Conservation (phyloP, 768 basidiomycete species). For the Tricholoma flavovirens region DNA sequence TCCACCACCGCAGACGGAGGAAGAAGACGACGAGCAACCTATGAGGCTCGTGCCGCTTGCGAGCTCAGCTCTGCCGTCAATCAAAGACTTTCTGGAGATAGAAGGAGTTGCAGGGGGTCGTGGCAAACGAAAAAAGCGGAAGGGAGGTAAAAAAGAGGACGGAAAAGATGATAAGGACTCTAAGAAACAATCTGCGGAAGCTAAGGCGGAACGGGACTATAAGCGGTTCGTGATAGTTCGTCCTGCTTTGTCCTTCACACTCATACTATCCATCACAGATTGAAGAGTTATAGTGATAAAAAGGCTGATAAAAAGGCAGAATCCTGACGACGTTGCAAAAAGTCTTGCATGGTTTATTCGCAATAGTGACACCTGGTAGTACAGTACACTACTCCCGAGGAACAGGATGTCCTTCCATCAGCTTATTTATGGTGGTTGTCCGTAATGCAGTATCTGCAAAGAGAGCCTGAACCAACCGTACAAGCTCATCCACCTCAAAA, state of each 20-base stretch:
- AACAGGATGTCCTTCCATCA: slow-evolving; percentile 55
- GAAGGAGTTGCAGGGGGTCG: slow-evolving; percentile 60
- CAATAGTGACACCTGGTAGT: neutral
- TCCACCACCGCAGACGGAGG: slow-evolving; percentile 14
- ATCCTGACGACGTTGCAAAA: neutral
- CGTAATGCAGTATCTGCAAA: slow-evolving; percentile 85
- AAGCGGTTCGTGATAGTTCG: slow-evolving; percentile 36
- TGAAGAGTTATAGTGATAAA: slow-evolving; percentile 40
- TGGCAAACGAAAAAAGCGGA: slow-evolving; percentile 60
- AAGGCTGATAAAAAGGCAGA: slow-evolving; percentile 34
- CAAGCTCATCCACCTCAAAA: slow-evolving; percentile 80
- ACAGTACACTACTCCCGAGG: slow-evolving; percentile 12
- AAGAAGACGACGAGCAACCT: slow-evolving; percentile 35
- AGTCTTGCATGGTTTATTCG: neutral
- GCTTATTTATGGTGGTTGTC: slow-evolving; percentile 73
- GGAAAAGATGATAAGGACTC: slow-evolving; percentile 31
- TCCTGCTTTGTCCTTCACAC: neutral
- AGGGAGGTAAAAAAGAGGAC: slow-evolving; percentile 59
- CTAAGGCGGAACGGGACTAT: slow-evolving; percentile 51
- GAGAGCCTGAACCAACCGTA: slow-evolving; percentile 73
- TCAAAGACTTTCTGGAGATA: slow-evolving; percentile 75
- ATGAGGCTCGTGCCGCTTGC: slow-evolving; percentile 67
- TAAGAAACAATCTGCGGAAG: slow-evolving; percentile 36
- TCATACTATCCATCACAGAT: slow-evolving; percentile 16
- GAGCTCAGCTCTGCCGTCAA: slow-evolving; percentile 79